A percentile compares a stretch with the other conserved stretches of the same genome.
These are phyloP conservation scores for Paraphaeosphaeria sporulosa DNA, from an alignment of 2,329 filamentous ascomycete genomes.

Conservation along the genomic window DNA sequence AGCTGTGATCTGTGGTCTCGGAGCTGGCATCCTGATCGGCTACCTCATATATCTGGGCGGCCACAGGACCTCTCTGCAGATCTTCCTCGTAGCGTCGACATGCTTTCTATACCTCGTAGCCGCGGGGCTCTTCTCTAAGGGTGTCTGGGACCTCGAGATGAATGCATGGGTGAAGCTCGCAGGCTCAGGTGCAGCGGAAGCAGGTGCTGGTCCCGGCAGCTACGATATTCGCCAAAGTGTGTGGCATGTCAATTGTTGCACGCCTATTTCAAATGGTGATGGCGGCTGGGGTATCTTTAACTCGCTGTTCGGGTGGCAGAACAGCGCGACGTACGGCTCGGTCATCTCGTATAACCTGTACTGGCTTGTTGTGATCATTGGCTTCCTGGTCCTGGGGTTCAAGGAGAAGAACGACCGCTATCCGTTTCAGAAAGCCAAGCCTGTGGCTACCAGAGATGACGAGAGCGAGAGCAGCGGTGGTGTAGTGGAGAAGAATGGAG, in stretches of 20 bases:
- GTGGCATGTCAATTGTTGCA: constrained; percentile 89
- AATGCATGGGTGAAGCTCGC: constrained; percentile 72
- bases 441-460: neutral
- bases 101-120: constrained; percentile 86
- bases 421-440: constrained; percentile 10
- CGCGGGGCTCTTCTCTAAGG: constrained; percentile 80
- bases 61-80: constrained; percentile 71
- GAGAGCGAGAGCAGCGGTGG: constrained; percentile 10
- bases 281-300: constrained; percentile 90
- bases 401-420: constrained; percentile 61
- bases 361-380: constrained; percentile 76
- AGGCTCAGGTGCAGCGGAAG: constrained; percentile 69
- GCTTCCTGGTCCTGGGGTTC: constrained; percentile 71
- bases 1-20: constrained; percentile 75
- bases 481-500: constrained; percentile 2
- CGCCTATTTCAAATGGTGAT: constrained; percentile 73
- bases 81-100: constrained; percentile 83
- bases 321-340: constrained; percentile 86
- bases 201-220: constrained; percentile 73
- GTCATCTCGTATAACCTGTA: constrained; percentile 89
- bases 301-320: constrained; percentile 84
- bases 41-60: constrained; percentile 79
- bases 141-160: constrained; percentile 77
- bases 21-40: constrained; percentile 72
- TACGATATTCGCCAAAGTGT: constrained; percentile 81